Evolutionary conservation across 1,284 basidiomycete genomes (phyloP).

Genomic region (Ceratobasidium sp.): DNA sequence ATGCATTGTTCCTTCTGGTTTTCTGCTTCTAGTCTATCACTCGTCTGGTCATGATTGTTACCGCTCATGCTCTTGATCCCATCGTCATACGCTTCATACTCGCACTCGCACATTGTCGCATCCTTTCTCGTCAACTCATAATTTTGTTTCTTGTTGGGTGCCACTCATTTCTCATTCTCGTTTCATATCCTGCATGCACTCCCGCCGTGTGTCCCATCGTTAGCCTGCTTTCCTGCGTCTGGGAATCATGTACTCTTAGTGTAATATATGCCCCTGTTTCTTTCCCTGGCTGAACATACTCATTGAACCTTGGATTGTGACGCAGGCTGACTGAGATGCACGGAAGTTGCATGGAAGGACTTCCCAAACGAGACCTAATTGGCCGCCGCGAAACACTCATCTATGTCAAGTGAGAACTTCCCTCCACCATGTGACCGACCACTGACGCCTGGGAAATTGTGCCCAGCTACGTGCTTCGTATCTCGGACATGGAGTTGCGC

Average conservation of each 20-base stretch:
- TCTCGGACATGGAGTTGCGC: slow-evolving; percentile 14
- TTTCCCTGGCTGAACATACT: not conserved
- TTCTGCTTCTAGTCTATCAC: slow-evolving; percentile 13
- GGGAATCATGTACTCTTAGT: slow-evolving; percentile 39
- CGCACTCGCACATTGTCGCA: slow-evolving; percentile 19
- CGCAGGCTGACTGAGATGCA: not conserved
- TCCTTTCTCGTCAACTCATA: slow-evolving; percentile 27
- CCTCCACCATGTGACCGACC: not conserved
- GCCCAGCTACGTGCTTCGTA: slow-evolving; percentile 17
- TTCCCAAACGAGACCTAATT: not conserved
- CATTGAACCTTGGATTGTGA: not conserved
- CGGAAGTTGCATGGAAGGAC: too few relatives aligned
- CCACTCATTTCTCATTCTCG: slow-evolving; percentile 10
- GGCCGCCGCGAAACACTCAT: not conserved
- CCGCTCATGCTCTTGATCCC: slow-evolving; percentile 21
- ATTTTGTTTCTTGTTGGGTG: slow-evolving; percentile 13
- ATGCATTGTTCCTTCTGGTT: slow-evolving; percentile 16
- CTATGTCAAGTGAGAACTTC: not conserved
- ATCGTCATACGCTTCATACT: slow-evolving; percentile 2
- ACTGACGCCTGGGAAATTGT: not conserved
- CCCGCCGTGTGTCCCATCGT: slow-evolving; percentile 36
- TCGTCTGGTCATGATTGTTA: slow-evolving; percentile 26
- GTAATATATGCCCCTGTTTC: slow-evolving; percentile 35
- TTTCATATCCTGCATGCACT: slow-evolving; percentile 23
- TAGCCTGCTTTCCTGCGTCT: slow-evolving; percentile 34